A percentile compares a stretch with the other conserved stretches of the same genome.
phyloP scores from a whole-genome alignment of 2,329 filamentous ascomycete species.

The Scedosporium boydii region DNA sequence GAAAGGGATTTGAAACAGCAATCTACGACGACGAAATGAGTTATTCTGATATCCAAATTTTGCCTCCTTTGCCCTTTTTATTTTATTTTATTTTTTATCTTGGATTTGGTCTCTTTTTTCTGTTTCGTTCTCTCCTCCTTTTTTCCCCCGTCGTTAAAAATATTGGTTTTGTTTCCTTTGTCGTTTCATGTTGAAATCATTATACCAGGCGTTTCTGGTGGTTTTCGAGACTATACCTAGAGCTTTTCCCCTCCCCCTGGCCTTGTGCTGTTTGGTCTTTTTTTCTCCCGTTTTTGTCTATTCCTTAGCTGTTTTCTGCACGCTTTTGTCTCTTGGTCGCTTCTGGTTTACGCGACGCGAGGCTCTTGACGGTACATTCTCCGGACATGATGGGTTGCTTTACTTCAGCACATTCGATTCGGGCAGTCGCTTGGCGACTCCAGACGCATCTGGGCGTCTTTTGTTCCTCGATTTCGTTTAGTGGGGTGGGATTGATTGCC shows the following conservation, averaged over 20 bases:
- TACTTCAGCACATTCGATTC: neutral
- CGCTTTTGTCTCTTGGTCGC: neutral
- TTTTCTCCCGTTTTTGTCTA: neutral
- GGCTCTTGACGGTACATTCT: neutral
- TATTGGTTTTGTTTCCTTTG: conserved; percentile 15
- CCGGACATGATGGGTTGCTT: neutral
- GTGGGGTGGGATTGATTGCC: neutral
- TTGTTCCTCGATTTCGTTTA: neutral
- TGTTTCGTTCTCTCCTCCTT: conserved; percentile 1
- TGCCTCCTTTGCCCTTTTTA: neutral
- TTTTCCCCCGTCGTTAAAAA: conserved; percentile 6
- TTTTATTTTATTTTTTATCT: conserved; percentile 3
- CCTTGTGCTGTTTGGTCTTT: conserved; percentile 6
- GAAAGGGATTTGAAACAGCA: neutral
- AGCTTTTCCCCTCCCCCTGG: conserved; percentile 9
- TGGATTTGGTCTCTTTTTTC: conserved; percentile 3
- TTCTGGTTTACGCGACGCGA: neutral
- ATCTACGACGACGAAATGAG: conserved; percentile 5
- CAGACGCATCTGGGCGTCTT: neutral
- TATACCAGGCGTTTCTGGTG: conserved; percentile 10
- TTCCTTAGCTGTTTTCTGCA: neutral
- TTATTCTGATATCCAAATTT: conserved; percentile 3
- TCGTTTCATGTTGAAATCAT: conserved; percentile 13
- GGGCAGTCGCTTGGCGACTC: neutral
- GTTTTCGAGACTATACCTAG: conserved; percentile 10